Conservation (phyloP, 306 rosid genomes). For the Vicia faba region DNA sequence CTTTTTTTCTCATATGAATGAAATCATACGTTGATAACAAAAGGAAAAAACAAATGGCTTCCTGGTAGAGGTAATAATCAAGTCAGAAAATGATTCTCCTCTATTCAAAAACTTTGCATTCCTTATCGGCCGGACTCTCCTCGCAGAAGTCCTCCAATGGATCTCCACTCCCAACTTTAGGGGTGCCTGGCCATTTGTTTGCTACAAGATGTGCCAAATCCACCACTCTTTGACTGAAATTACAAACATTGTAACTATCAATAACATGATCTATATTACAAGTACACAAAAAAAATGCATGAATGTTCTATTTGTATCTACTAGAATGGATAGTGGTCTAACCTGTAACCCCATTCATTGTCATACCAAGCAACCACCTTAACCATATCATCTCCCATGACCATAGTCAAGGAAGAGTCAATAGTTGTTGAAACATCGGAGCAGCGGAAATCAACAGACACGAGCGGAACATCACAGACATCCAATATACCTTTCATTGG, state of each 20-base stretch:
- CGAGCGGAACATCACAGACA: constrained; percentile 95
- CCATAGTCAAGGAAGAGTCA: constrained; percentile 95
- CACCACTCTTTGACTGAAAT: constrained; percentile 94
- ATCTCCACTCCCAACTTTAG: constrained; percentile 61
- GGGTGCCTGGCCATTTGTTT: constrained; percentile 76
- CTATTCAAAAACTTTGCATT: constrained; percentile 90
- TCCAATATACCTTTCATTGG: constrained; percentile 82
- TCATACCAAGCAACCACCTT: constrained; percentile 99
- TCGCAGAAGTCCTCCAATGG: constrained; percentile 95
- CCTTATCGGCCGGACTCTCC: constrained; percentile 90
- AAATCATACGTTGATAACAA: constrained; percentile 33
- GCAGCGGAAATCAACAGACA: constrained; percentile 90
- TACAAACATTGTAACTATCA: constrained; percentile 30
- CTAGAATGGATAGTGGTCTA: constrained; percentile 34
- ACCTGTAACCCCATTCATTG: constrained; percentile 99
- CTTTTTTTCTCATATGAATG: constrained; percentile 18
- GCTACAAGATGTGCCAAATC: constrained; percentile 96
- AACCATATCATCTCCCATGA: constrained; percentile 99
- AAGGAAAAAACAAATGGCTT: constrained; percentile 33
- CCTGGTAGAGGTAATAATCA: constrained; percentile 22
- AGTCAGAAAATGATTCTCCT: constrained; percentile 23
- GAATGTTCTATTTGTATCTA: constrained; percentile 3
- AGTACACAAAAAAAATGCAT: background rate
- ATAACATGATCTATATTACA: background rate
- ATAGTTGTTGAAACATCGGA: constrained; percentile 89